Percentiles rank a stretch among this genome's conserved stretches.
phyloP scores from a whole-genome alignment of 192 early-diverging fungal genomes.

The Backusella mclennaniae region DNA sequence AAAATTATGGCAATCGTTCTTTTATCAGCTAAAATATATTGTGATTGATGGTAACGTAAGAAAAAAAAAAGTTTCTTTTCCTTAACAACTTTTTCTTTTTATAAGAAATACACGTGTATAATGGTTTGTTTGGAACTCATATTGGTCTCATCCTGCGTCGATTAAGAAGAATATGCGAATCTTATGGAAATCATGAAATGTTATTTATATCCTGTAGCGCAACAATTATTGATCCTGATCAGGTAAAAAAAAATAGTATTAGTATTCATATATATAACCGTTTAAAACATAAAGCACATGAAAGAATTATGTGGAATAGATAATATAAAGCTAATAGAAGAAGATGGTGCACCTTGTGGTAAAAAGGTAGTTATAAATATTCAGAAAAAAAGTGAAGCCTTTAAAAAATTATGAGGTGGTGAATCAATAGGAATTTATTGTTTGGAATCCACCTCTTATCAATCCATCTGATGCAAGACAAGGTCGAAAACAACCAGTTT shows the following conservation, averaged over 20 bases:
- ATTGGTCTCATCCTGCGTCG: slow-evolving; percentile 63
- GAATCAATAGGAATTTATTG: slow-evolving; percentile 29
- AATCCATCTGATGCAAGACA: neutral
- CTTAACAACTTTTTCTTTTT: neutral
- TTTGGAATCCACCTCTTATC: slow-evolving; percentile 47
- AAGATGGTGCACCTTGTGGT: slow-evolving; percentile 41
- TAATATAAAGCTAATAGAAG: slow-evolving; percentile 18
- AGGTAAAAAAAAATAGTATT: slow-evolving; percentile 1
- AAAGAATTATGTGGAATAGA: slow-evolving; percentile 25
- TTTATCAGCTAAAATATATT: slow-evolving; percentile 52
- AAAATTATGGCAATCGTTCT: slow-evolving; percentile 56
- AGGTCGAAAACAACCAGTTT: slow-evolving; percentile 16
- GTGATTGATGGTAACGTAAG: slow-evolving; percentile 58
- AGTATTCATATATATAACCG: neutral
- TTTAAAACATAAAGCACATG: slow-evolving; percentile 31
- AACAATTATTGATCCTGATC: slow-evolving; percentile 61
- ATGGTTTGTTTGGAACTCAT: slow-evolving; percentile 65
- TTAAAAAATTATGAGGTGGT: neutral
- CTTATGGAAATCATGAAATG: slow-evolving; percentile 43
- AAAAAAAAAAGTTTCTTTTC: neutral
- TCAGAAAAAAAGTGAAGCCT: neutral
- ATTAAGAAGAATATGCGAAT: slow-evolving; percentile 53
- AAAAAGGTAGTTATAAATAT: slow-evolving; percentile 18
- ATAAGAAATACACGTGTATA: slow-evolving; percentile 70
- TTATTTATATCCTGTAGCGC: slow-evolving; percentile 63